Base-by-base conservation (phyloP, 441 rosid genomes). In the Breynia disticha region DNA sequence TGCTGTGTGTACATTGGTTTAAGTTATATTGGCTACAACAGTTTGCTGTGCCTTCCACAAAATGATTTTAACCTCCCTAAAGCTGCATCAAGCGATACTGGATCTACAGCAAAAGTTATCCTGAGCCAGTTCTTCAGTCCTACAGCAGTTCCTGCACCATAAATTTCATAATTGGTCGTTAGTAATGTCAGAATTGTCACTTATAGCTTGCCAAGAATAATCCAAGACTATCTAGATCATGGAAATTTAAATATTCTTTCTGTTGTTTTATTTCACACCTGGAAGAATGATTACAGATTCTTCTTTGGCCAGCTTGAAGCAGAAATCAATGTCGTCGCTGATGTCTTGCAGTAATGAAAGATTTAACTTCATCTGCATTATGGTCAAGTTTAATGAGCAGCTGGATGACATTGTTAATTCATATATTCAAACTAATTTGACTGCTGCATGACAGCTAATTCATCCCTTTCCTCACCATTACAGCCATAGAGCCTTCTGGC, bases 401-500 rank as follows among this genome's bases (percentile, higher is more conserved):
- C 28, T 11, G 15, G 39, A 10, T 48, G 41, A 15, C 42, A 49
- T 19, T 45, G 4, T 47, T 18, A 55, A 41, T 37, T 28, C 45
- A 53, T 24, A 50, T 19, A 58, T 16, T 49, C 13, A 46, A 19
- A n/a, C n/a, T 24, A 2, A 7, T 2, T 7, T 24, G n/a, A 24
- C n/a, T n/a, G n/a, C n/a, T n/a, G n/a, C n/a, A 3, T 7, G 7
- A 24, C 32, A 24, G 32, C 32, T 2, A 24, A 24, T 2, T 24
- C 32, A 24, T 3, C 7, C 19, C 0, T 13, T 42, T 42, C 51
- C 77, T 76, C 47, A 86, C 95, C 97, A 90, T 87, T 62, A 77
- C 71, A 54, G 95, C 86, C 97, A 90, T 90, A 13, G 95, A 82
- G 60, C 97, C 97, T 59, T 90, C 78, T 12, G 97, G 95, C 61